phyloP scores from a whole-genome alignment of 768 basidiomycete species.

The Agaricus sinodeliciosus region DNA sequence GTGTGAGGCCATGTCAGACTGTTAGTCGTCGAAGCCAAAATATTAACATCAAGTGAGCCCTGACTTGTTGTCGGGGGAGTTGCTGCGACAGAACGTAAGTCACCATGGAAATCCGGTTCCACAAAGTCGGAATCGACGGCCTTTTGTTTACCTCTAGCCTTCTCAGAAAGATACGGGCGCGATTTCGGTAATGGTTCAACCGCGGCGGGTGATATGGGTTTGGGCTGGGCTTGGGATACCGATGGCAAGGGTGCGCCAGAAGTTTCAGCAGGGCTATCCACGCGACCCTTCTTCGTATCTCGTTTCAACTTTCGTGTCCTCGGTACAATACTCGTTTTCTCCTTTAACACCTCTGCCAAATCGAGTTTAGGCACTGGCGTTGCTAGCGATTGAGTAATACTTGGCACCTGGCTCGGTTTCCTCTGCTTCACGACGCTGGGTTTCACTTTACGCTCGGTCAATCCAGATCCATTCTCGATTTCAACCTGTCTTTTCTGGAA shows the following conservation, averaged over 20 bases:
- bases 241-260: not conserved
- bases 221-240: not conserved
- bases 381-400: not conserved
- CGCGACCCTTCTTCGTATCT: not conserved
- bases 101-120: not conserved
- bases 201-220: not conserved
- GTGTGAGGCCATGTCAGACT: too few relatives aligned
- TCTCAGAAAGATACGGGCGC: slow-evolving; percentile 1
- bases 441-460: too few relatives aligned
- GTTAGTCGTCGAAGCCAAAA: not conserved
- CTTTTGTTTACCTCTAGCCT: slow-evolving; percentile 7
- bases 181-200: not conserved
- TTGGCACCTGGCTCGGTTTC: too few relatives aligned
- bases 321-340: not conserved
- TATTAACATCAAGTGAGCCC: not conserved
- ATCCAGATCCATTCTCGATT: not conserved
- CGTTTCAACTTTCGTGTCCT: not conserved
- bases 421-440: too few relatives aligned
- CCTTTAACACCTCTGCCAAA: not conserved
- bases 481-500: not conserved
- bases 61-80: not conserved
- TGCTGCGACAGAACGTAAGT: not conserved
- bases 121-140: not conserved
- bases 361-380: not conserved
- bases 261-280: not conserved